Evolutionary conservation across 371 early-diverging fungal genomes (phyloP), one percentile per base, ranked within the genome.

Genomic region (Blakeslea trispora): DNA sequence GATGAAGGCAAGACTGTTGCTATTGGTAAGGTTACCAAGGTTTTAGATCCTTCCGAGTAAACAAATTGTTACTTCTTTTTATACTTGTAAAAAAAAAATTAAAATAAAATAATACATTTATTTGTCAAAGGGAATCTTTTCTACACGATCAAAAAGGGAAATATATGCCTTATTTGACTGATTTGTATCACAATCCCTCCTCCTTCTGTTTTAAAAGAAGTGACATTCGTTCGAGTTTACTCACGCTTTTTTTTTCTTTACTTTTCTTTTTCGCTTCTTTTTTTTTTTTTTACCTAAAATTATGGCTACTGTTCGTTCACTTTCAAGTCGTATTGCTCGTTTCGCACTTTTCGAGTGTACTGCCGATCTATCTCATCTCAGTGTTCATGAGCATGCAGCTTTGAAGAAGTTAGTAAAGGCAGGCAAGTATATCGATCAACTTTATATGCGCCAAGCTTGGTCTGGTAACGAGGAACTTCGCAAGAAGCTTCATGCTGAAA

Each of bases 1-100:
- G 96, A 97, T 68, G 96, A 97, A 85, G 91, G 90, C 40, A 91
- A 88, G 79, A 97, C 98, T 17, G 88, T 98, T 73, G 98, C 97
- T 32, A 90, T 98, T 59, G 97, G 98, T 63, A 93, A 94, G 73
- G 79, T 97, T 23, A 86, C 89, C 61, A 93, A 93, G 81, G 78
- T 97, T 28, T 56, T 80, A 41, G 80, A 77, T 4, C 19, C 37
- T 55, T 22, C 57, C 19, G 57, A 46, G 23, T 61, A 64, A 64
- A 28, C 28, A 3, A 28, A 28, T n/a, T n/a, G n/a, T n/a, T n/a
- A n/a, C n/a, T n/a, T n/a, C n/a, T n/a, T n/a, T n/a, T n/a, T n/a
- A n/a, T n/a, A n/a, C n/a, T n/a, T n/a, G n/a, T n/a, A n/a, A n/a
- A n/a, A n/a, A n/a, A n/a, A n/a, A n/a, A n/a, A n/a, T n/a, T n/a